Base-by-base conservation (phyloP, 148 eudicot species). In the Rhododendron molle region DNA sequence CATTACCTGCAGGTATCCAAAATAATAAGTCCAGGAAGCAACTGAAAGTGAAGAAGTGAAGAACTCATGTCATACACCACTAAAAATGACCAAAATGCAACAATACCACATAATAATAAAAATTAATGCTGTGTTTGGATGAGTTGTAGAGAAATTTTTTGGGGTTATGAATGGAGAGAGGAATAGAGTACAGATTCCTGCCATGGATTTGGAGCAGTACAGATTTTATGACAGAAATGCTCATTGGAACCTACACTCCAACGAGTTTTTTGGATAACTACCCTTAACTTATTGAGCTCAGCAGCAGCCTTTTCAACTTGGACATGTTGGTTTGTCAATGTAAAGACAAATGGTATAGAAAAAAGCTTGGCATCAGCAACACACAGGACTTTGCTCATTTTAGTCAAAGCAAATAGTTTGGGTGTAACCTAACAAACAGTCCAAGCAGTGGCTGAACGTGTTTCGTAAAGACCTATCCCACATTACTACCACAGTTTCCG, bases 1-100 rank as follows among this genome's bases (percentile, higher is more conserved):
- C 97, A 95, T 94, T 74, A 95, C 97, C 98, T 95, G 91, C 60
- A 85, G 20, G 46, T 26, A 77, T 83, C 3, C 21, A 16, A 76
- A 50, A 85, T 47, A 9, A 34, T 65, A 13, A 46, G 84, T 36
- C 46, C 60, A 21, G 69, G 77, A 80, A 79, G 60, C 16, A 30
- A 86, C 15, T 34, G 67, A 62, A 81, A 71, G 18, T 46, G 5
- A 36, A 28, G 56, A 81, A 71, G 18, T 46, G 5, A 36, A 28
- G 56, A 28, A 77, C 18, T 14, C 36, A 20, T 10, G 60, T 82
- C 62, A 36, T 26, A 3, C 28, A 82, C 36, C 36, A 54, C 69
- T 23, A n/a, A 28, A 1, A 43, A 38, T 21, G 36, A 43, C 7
- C 13, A 67, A 2, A 65, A 44, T 26, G 20, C 58, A 82, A 82